Evolutionary conservation across 202 grass and related monocot species (phyloP), one percentile per base, ranked within the genome.

Genomic region (Carex sylvatica): DNA sequence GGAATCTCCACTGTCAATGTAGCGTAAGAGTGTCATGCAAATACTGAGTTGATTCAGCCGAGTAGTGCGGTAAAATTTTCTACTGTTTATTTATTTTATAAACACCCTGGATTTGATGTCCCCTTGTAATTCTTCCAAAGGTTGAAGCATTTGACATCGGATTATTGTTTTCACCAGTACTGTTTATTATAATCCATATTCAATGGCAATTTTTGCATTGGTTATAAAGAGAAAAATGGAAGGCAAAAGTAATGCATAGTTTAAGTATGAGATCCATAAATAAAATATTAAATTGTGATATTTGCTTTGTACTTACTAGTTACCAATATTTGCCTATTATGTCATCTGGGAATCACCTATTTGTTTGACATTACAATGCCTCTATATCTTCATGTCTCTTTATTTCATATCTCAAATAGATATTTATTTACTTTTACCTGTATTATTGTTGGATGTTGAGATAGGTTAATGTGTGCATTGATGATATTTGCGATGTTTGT

Each of bases 1-100:
- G 83, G 94, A 94, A 84, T 54, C 46, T 23, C 47, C 47, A 67
- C 52, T 15, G 5, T 67, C 6, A 9, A 64, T 49, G 28, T 58
- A 67, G 62, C 4, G 0, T 36, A 60, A 5, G n/a, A 65, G 42
- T 42, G 42, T 35, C 28, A 6, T 79, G 26, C 1, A 7, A 59
- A 80, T 63, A 65, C 12, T 22, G 52, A 47, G 6, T 65, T 44
- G 56, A 47, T 80, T 65, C 61, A 44, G 38, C 33, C 12, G 0
- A 61, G 3, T 51, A 65, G n/a, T 47, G 11, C 3, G 52, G 30
- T 80, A 73, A 73, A n/a, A 69, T 69, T 69, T 3, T 73, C 12
- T 13, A 9, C 46, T 16, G 26, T 28, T 28, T 28, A 28, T 15
- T 52, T 52, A 36, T 36, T 33, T 33, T 36, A 67, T 16, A 73